Base-by-base conservation (phyloP, 2,329 filamentous ascomycete species). In the Cryphonectria parasitica region DNA sequence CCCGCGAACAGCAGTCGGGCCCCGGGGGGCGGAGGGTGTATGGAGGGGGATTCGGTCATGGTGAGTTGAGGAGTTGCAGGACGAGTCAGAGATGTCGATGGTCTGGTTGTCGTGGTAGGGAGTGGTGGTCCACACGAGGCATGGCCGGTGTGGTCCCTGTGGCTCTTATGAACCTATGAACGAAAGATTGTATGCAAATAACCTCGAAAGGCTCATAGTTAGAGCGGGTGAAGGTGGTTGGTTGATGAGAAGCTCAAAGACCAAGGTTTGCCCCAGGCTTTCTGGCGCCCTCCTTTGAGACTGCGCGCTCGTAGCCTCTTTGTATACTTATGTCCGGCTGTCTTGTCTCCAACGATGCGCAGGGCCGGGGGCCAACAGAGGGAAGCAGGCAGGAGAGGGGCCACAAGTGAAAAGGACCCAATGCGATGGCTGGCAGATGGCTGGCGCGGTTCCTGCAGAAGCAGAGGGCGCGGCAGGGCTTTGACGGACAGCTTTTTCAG, bases 1-100 rank as follows among this genome's bases (percentile, higher is more conserved):
- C 82, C 81, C 36, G 81, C 77, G 31, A 78, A 72, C 71, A 79
- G 76, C 68, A 83, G 79, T 66, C 80, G 79, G 71, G 77, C 80
- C 69, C 75, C 77, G 52, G 79, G 77, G 75, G 78, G 79, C 68
- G 79, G 45, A n/a, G 45, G 77, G 62, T 78, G 74, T 72, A 75
- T 71, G 66, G 75, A 76, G 69, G 75, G 77, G 69, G 75, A 77
- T 73, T 84, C 82, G 75, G 76, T 77, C 80, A 82, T 83, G 71
- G 56, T 76, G 67, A 49, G 45, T 10, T 41, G 41, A 52, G 41
- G 17, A 22, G 62, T 25, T 66, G 39, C 34, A 25, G 54, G 69
- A n/a, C 49, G 39, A 66, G 36, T 34, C 19, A 45, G 67, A 19
- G 52, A n/a, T 43, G 36, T 69, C 65, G 62, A 41, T 69, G 65